Conservation (phyloP, 1,139 yeast species). For the Candida dubliniensis region DNA sequence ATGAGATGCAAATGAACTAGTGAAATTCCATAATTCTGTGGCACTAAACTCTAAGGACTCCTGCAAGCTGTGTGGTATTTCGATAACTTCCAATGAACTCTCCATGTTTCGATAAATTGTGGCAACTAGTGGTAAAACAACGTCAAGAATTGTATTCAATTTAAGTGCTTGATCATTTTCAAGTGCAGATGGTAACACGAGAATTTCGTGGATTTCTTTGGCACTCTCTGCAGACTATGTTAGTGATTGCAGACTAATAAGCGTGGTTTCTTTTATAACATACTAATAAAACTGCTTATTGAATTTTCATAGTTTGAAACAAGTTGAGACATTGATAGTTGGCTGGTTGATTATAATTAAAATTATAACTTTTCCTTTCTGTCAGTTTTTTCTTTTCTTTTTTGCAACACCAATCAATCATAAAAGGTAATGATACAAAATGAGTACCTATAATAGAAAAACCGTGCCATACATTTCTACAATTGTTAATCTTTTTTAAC, state of each 20-base stretch:
- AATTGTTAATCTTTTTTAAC: conserved; percentile 3
- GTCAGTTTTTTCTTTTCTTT: background rate
- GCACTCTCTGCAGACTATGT: conserved; percentile 8
- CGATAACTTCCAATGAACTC: conserved; percentile 3
- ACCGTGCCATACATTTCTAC: background rate
- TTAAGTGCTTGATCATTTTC: conserved; percentile 6
- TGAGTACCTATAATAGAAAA: too few species aligned
- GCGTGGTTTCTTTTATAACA: background rate
- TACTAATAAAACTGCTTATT: conserved; percentile 12
- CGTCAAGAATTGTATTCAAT: conserved; percentile 10
- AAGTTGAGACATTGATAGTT: conserved; percentile 10
- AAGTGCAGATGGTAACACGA: conserved; percentile 1
- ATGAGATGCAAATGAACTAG: conserved; percentile 8
- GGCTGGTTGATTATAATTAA: background rate
- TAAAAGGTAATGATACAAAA: background rate
- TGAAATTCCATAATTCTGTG: conserved; percentile 27
- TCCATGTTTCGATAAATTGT: conserved; percentile 9
- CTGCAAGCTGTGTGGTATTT: conserved; percentile 7
- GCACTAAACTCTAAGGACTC: conserved; percentile 18
- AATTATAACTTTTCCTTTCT: too few species aligned
- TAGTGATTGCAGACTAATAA: background rate
- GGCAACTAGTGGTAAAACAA: conserved; percentile 11
- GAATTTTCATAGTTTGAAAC: conserved; percentile 10
- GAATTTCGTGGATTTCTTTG: conserved; percentile 10
- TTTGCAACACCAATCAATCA: conserved; percentile 7